These are phyloP conservation scores for Trematosphaeria pertusa DNA, from an alignment of 2,329 filamentous ascomycete species.

Conservation along the genomic window DNA sequence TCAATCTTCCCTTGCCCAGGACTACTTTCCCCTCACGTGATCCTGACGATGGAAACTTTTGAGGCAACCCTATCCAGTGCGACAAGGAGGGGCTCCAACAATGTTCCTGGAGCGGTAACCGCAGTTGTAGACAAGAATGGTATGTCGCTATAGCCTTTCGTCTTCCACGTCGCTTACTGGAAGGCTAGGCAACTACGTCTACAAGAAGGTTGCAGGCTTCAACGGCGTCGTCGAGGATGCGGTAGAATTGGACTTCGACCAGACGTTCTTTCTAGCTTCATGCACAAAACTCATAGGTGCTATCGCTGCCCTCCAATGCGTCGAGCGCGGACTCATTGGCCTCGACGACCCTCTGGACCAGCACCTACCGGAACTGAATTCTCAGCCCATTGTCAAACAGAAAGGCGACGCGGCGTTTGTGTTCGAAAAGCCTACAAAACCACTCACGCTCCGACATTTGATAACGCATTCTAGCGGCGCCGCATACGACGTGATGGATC, in stretches of 20 bases:
- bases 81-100: conserved; percentile 23
- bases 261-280: conserved; percentile 57
- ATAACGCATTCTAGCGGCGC: conserved; percentile 59
- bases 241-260: conserved; percentile 60
- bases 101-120: conserved; percentile 24
- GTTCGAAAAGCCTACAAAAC: conserved; percentile 14
- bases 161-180: conserved; percentile 22
- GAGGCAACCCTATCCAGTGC: conserved; percentile 34
- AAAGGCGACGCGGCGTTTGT: conserved; percentile 11
- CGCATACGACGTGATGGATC: conserved; percentile 52
- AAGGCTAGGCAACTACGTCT: conserved; percentile 42
- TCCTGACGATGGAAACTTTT: conserved; percentile 27
- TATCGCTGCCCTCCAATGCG: conserved; percentile 37
- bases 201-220: conserved; percentile 46
- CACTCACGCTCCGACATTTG: conserved; percentile 45
- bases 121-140: conserved; percentile 30
- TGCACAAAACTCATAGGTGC: conserved; percentile 42
- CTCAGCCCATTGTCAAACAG: conserved; percentile 20
- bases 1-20: too few relatives aligned
- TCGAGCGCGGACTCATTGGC: conserved; percentile 34
- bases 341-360: conserved; percentile 35
- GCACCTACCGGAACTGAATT: conserved; percentile 29
- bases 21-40: too few relatives aligned
- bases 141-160: background rate
- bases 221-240: conserved; percentile 42